phyloP scores from a whole-genome alignment of 805 yeast genomes.

The Yarrowia sp. region DNA sequence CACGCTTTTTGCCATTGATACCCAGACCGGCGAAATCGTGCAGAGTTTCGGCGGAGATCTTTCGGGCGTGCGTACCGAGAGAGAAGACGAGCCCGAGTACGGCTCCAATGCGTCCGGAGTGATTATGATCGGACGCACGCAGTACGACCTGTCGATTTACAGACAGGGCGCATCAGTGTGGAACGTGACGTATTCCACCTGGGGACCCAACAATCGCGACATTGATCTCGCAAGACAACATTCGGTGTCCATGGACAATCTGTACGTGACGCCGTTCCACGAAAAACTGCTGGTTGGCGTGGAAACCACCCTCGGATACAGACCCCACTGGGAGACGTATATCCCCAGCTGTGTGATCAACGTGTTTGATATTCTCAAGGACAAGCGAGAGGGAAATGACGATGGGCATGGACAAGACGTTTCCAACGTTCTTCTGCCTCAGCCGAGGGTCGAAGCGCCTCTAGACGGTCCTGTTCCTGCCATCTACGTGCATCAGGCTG shows the following conservation, averaged over 20 bases:
- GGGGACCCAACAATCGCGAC: conserved; percentile 93
- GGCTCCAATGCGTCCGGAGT: conserved; percentile 41
- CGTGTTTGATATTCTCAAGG: conserved; percentile 74
- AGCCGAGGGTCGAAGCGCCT: conserved; percentile 46
- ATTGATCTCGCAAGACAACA: conserved; percentile 56
- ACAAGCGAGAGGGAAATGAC: conserved; percentile 11
- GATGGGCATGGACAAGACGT: conserved; percentile 29
- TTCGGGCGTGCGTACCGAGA: conserved; percentile 40
- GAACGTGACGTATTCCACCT: conserved; percentile 84
- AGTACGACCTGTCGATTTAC: conserved; percentile 62
- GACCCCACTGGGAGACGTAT: conserved; percentile 80
- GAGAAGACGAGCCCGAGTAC: conserved; percentile 41
- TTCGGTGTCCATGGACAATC: conserved; percentile 64
- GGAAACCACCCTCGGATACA: conserved; percentile 60
- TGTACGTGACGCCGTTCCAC: conserved; percentile 83
- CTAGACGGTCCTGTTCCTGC: conserved; percentile 49
- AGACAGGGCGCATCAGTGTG: conserved; percentile 73
- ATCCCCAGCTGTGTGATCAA: conserved; percentile 75
- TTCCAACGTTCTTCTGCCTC: conserved; percentile 50
- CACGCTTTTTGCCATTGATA: conserved; percentile 74
- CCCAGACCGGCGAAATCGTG: conserved; percentile 74
- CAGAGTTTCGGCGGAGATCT: conserved; percentile 68
- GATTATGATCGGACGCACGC: conserved; percentile 50
- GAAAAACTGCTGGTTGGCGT: conserved; percentile 77
- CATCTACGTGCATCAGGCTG: conserved; percentile 71